Conservation (phyloP, 2,329 filamentous ascomycete species). For the Aspergillus amoenus region DNA sequence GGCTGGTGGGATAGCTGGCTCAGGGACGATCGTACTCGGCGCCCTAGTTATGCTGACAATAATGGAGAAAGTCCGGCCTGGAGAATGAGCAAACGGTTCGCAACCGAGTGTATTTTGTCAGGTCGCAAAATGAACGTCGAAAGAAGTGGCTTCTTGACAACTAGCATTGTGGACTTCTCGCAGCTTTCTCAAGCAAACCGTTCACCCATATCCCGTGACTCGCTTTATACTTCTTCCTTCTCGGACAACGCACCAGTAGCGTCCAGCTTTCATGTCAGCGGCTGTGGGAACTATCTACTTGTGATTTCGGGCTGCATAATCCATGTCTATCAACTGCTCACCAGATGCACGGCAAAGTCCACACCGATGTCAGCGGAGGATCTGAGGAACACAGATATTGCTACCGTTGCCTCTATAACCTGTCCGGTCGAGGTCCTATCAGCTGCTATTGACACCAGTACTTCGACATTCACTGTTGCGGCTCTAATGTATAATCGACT, state of each 20-base stretch:
- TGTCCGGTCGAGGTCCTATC: slow-evolving; percentile 59
- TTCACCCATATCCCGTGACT: slow-evolving; percentile 10
- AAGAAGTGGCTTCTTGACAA: slow-evolving; percentile 37
- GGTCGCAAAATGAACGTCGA: slow-evolving; percentile 32
- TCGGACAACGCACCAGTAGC: slow-evolving; percentile 15
- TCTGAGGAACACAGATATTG: slow-evolving; percentile 32
- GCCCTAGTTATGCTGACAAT: slow-evolving; percentile 33
- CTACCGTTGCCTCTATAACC: slow-evolving; percentile 53
- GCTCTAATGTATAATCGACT: slow-evolving; percentile 60
- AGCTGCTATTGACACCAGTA: slow-evolving; percentile 63
- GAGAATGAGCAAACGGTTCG: slow-evolving; percentile 48
- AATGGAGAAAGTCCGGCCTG: slow-evolving; percentile 39
- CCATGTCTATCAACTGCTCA: slow-evolving; percentile 54
- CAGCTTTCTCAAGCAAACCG: slow-evolving; percentile 20
- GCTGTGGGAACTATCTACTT: slow-evolving; percentile 59
- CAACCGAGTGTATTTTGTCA: slow-evolving; percentile 51
- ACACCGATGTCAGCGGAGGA: slow-evolving; percentile 24
- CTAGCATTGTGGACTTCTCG: slow-evolving; percentile 33
- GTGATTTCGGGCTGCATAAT: slow-evolving; percentile 55
- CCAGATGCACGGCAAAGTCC: slow-evolving; percentile 13
- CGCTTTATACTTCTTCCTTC: slow-evolving; percentile 24
- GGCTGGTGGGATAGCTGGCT: slow-evolving; percentile 53
- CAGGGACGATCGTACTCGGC: slow-evolving; percentile 28
- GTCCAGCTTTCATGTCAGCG: slow-evolving; percentile 54
- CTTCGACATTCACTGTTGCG: slow-evolving; percentile 55